Evolutionary conservation across 176 grass and related monocot genomes (phyloP).

Genomic region (Musa troglodytarum): DNA sequence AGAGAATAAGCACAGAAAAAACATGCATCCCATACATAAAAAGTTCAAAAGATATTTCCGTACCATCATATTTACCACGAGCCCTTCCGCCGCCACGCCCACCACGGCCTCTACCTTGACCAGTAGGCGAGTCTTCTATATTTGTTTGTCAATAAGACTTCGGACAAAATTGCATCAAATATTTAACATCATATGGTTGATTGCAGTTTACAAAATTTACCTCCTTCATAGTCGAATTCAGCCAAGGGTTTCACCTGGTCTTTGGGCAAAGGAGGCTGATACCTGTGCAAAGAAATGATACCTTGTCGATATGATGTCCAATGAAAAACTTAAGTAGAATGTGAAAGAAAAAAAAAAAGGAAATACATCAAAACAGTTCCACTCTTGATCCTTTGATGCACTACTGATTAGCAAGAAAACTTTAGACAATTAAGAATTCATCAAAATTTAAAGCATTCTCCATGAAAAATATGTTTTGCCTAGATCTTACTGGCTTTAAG

Average conservation of each 20-base stretch:
- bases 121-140: slow-evolving; percentile 63
- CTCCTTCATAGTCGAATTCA: slow-evolving; percentile 34
- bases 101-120: slow-evolving; percentile 63
- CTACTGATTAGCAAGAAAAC: too few relatives aligned
- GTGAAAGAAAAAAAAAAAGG: neutral
- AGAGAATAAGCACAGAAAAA: too few relatives aligned
- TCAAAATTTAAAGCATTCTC: too few relatives aligned
- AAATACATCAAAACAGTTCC: too few relatives aligned
- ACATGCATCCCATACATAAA: neutral
- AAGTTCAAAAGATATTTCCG: neutral
- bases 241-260: neutral
- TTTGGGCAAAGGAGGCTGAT: slow-evolving; percentile 6
- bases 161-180: neutral
- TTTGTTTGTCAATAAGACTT: slow-evolving; percentile 18
- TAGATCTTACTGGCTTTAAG: too few relatives aligned
- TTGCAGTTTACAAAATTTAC: slow-evolving; percentile 20
- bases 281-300: neutral
- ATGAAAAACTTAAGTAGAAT: neutral
- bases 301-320: neutral
- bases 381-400: too few relatives aligned
- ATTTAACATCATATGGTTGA: neutral
- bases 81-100: slow-evolving; percentile 33
- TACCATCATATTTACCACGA: slow-evolving; percentile 26
- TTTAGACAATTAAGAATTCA: too few relatives aligned
- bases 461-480: too few relatives aligned